phyloP scores from a whole-genome alignment of 2,329 filamentous ascomycete species.

The Phaeosphaeria sp. region DNA sequence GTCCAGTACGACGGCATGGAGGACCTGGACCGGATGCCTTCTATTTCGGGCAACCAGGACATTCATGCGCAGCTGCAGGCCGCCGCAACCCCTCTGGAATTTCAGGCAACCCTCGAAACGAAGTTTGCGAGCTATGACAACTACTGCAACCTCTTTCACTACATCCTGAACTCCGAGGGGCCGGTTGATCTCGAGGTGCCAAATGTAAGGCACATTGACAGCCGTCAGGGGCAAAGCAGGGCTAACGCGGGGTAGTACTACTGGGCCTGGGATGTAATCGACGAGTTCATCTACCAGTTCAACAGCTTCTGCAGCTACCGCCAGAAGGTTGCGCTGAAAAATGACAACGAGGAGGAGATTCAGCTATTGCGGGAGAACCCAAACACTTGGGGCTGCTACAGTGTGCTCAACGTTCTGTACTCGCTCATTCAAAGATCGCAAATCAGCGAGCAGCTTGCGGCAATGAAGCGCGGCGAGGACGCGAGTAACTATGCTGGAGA shows the following conservation, averaged over 20 bases:
- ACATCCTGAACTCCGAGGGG: conserved; percentile 98
- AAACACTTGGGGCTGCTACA: conserved; percentile 99
- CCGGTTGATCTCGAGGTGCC: conserved; percentile 96
- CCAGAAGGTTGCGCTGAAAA: conserved; percentile 83
- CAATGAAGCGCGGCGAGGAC: conserved; percentile 94
- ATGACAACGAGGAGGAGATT: conserved; percentile 89
- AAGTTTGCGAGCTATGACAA: conserved; percentile 99
- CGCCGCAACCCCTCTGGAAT: conserved; percentile 93
- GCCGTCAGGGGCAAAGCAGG: background rate
- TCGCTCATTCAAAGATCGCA: conserved; percentile 98
- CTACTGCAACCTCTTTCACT: conserved; percentile 99
- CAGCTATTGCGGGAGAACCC: conserved; percentile 92
- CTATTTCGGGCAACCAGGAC: conserved; percentile 76
- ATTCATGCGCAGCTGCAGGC: conserved; percentile 90
- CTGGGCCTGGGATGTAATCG: conserved; percentile 99
- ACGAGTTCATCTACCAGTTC: conserved; percentile 99
- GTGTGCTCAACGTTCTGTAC: conserved; percentile 98
- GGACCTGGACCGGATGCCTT: conserved; percentile 74
- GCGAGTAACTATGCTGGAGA: conserved; percentile 87
- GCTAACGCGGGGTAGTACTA: conserved; percentile 71
- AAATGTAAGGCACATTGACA: conserved; percentile 70
- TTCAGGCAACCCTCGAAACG: conserved; percentile 91
- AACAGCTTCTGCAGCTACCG: conserved; percentile 99
- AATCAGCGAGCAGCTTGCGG: conserved; percentile 95
- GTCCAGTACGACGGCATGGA: conserved; percentile 90